These are phyloP conservation scores for Boletellus ananiceps DNA, from an alignment of 768 basidiomycete species.

Conservation along the genomic window DNA sequence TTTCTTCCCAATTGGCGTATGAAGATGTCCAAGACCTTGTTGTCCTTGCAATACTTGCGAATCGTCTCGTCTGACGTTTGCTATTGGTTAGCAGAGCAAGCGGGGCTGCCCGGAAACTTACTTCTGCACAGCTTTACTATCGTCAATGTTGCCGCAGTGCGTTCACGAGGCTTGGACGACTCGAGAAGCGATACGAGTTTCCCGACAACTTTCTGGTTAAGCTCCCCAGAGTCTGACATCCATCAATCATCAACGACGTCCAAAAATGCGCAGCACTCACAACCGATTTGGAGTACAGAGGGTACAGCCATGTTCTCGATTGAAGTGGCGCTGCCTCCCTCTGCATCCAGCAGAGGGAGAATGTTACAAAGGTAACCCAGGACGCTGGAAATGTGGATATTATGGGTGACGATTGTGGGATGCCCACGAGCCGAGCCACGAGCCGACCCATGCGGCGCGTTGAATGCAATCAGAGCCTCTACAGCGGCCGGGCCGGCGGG, in stretches of 20 bases:
- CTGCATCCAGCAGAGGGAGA: slow-evolving; percentile 7
- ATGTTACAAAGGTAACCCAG: slow-evolving; percentile 1
- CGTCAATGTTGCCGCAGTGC: slow-evolving; percentile 6
- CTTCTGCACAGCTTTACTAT: slow-evolving; percentile 10
- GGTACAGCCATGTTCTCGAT: background rate
- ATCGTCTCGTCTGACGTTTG: background rate
- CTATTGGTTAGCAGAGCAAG: background rate
- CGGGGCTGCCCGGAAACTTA: background rate
- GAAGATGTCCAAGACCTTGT: slow-evolving; percentile 4
- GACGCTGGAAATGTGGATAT: background rate
- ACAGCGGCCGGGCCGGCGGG: slow-evolving; percentile 5
- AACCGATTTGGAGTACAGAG: background rate
- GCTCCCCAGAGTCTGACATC: background rate
- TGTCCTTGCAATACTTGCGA: background rate
- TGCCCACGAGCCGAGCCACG: background rate
- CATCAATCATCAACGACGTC: background rate
- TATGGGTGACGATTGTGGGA: background rate
- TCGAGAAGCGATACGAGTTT: background rate
- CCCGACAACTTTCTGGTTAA: background rate
- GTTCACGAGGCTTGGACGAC: background rate
- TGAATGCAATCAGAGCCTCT: slow-evolving; percentile 3
- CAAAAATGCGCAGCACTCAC: background rate
- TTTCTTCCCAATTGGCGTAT: slow-evolving; percentile 13
- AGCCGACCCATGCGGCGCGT: background rate
- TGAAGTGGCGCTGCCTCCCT: background rate